Evolutionary conservation across 495 filamentous ascomycete genomes (phyloP).

Genomic region (Jackrogersella multiformis): DNA sequence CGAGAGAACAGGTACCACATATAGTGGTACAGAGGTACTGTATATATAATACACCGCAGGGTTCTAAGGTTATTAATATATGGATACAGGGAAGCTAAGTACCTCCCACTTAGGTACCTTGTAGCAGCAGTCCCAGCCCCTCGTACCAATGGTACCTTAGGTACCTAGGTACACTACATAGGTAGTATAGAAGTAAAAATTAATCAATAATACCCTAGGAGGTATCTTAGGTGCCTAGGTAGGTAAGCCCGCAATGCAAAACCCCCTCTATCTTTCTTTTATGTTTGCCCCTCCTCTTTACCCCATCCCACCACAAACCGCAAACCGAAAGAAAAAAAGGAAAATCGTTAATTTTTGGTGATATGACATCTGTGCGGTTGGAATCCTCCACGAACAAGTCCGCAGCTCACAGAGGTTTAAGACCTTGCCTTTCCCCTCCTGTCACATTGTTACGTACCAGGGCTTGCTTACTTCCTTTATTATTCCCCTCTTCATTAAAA

Average conservation of each 20-base stretch:
- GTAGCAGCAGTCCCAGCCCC: constrained; percentile 19
- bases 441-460: neutral
- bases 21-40: neutral
- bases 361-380: constrained; percentile 26
- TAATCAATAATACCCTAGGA: no score
- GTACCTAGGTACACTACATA: no score
- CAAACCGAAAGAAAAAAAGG: no score
- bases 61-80: neutral
- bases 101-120: neutral
- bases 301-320: constrained; percentile 26
- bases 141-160: constrained; percentile 20
- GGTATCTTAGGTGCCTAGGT: no score
- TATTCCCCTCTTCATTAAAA: neutral
- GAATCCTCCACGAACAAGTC: constrained; percentile 20
- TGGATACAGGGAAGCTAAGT: neutral
- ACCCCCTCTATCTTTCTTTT: neutral
- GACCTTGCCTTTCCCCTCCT: neutral
- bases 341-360: constrained; percentile 10
- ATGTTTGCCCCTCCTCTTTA: constrained; percentile 22
- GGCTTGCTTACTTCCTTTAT: neutral
- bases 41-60: neutral
- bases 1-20: constrained; percentile 7
- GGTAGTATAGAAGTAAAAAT: no score
- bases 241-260: constrained; percentile 18
- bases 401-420: constrained; percentile 6